Base-by-base conservation (phyloP, 2,329 filamentous ascomycete genomes). In the Fusarium heterosporum region DNA sequence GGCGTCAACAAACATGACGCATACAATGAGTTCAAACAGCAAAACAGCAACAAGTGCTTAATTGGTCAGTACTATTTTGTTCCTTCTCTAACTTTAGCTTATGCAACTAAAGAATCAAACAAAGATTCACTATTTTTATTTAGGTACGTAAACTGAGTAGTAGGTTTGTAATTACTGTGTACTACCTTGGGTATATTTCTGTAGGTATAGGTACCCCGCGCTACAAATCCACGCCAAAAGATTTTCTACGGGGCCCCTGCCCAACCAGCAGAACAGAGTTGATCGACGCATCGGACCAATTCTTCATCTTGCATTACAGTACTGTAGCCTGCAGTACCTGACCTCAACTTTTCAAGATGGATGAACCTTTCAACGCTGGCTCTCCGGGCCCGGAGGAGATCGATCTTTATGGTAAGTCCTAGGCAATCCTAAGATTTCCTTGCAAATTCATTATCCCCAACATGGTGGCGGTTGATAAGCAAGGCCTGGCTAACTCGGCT, bases 381-480 rank as follows among this genome's bases (percentile, higher is more conserved):
- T 61, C 68, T 57, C 65, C 68, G 48, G 72, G 63, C 43, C 71
- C 68, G 32, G 79, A 82, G 64, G 81, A 87, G 67, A 76, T 86
- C 59, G 87, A 90, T 78, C 87, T 90, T 77, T 90, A 90, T 71
- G 85, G 87, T 89, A 79, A 71, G 80, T 71, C 11, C 47, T 12
- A 17, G n/a, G 17, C n/a, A 13, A 7, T 17, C 25, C 22, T 10
- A 43, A 32, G 19, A 34, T 51, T 45, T 48, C 47, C 14, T 49
- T 19, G 38, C 10, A 10, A 22, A 38, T 17, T 30, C 45, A 14
- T 13, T 45, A 38, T 45, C 29, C 40, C 42, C 47, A 19, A 26
- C 41, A 52, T 34, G 36, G 16, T 55, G 55, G 36, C n/a, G 30
- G 52, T 49, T 66, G 48, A 45, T 52, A 46, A 34, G 42, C 32